Evolutionary conservation across 2,329 filamentous ascomycete species (phyloP), one percentile per base, ranked within the genome.

Genomic region (Alternaria novae-zelandiae): DNA sequence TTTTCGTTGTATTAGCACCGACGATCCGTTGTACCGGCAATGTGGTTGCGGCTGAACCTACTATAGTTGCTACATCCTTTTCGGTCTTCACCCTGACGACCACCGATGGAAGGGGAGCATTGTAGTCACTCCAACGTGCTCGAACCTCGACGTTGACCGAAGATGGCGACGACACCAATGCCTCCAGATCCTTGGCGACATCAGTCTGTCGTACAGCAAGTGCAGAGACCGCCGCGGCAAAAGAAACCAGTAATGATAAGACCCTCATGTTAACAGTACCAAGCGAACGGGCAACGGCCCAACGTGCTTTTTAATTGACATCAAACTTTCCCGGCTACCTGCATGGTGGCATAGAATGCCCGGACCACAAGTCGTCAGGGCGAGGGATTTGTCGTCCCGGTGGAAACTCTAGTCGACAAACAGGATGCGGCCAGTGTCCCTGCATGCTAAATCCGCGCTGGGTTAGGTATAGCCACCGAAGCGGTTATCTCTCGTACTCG

Each of bases 51-150:
- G 15, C 23, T 21, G 25, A 28, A 67, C 70, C 4, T 64, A 74
- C 72, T 10, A 69, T 61, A 3, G 20, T 55, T 10, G 68, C 67
- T 9, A 76, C 64, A 58, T 76, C 74, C 2, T 64, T 61, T 28
- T 73, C 73, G n/a, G 41, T 57, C 2, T 68, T 26, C 5, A 71
- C 66, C 9, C 68, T 65, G 11, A 76, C 70, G 17, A 75, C 68
- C 6, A 73, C 64, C 2, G 64, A 57, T 26, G 73, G 69, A 5
- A 62, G 32, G 2, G 71, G 72, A 8, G 65, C 63, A 5, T 67
- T 65, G 54, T 55, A 74, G 4, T 65, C 56, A 57, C 71, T 75
- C 74, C 74, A 75, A 61, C 74, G 61, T 56, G 68, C 63, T 43
- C 58, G 64, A 8, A 64, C 44, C 10, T 70, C 66, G 6, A 67